These are phyloP conservation scores for Albugo candida DNA, from an alignment of 352 stramenopile genomes.

Conservation along the genomic window DNA sequence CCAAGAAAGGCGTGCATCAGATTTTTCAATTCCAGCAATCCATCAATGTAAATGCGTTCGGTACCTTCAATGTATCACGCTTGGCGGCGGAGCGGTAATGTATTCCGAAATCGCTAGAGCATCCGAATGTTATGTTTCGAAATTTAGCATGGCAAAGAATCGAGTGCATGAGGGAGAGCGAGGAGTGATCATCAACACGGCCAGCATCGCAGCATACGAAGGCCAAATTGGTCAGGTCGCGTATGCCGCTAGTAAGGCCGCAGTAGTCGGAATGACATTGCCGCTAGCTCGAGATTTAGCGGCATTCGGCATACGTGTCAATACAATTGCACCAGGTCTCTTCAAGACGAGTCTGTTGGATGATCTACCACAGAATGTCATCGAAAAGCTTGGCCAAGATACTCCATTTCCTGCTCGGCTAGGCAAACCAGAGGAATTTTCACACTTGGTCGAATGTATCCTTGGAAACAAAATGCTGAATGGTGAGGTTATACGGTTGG, in stretches of 20 bases:
- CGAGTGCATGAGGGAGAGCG: conserved; percentile 53
- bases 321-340: conserved; percentile 91
- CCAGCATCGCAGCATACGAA: conserved; percentile 94
- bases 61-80: conserved; percentile 95
- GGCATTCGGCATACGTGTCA: conserved; percentile 87
- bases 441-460: conserved; percentile 87
- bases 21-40: conserved; percentile 87
- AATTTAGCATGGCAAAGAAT: conserved; percentile 68
- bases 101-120: neutral
- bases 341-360: conserved; percentile 94
- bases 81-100: conserved; percentile 83
- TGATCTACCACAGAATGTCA: conserved; percentile 88
- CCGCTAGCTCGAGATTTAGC: conserved; percentile 90
- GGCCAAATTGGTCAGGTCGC: conserved; percentile 93
- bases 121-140: neutral
- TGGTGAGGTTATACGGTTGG: conserved; percentile 93
- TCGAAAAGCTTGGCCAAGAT: conserved; percentile 80
- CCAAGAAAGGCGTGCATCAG: conserved; percentile 83
- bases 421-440: conserved; percentile 90
- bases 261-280: conserved; percentile 93
- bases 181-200: conserved; percentile 97
- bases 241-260: conserved; percentile 93
- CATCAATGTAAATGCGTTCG: conserved; percentile 92
- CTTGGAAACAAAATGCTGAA: conserved; percentile 98
- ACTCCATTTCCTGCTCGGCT: conserved; percentile 93